A percentile compares a stretch with the other conserved stretches of the same genome.
phyloP scores from a whole-genome alignment of 768 basidiomycete species.

The Lyophyllum semitale region DNA sequence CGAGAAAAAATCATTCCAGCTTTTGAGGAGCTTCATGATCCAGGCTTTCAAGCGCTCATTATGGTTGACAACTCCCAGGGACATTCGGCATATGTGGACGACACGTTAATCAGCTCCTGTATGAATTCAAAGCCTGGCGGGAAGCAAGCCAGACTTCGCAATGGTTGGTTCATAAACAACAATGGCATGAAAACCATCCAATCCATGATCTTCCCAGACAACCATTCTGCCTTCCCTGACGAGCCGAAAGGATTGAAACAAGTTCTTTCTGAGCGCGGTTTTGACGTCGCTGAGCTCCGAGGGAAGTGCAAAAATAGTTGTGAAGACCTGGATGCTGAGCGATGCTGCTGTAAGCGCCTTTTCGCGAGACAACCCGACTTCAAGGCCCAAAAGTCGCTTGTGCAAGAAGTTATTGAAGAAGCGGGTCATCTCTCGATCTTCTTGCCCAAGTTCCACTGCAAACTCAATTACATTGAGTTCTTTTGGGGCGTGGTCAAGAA shows the following conservation, averaged over 20 bases:
- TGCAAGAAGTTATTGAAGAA: constrained; percentile 22
- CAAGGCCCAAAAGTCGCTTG: constrained; percentile 17
- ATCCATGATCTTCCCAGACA: constrained; percentile 33
- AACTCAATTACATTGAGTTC: constrained; percentile 4
- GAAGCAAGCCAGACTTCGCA: constrained; percentile 33
- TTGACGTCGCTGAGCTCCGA: constrained; percentile 11
- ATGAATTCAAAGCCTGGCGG: constrained; percentile 43
- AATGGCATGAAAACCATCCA: constrained; percentile 27
- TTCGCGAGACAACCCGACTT: constrained; percentile 23
- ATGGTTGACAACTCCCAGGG: constrained; percentile 46
- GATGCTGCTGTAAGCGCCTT: constrained; percentile 21
- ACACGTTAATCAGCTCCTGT: constrained; percentile 32
- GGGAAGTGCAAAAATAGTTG: constrained; percentile 21
- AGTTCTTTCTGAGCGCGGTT: constrained; percentile 17
- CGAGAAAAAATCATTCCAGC: constrained; percentile 8
- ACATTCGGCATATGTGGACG: constrained; percentile 35
- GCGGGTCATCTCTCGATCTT: constrained; percentile 22
- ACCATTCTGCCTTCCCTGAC: constrained; percentile 30
- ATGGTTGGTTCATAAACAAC: constrained; percentile 32
- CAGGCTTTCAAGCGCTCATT: constrained; percentile 35
- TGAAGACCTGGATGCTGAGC: background rate
- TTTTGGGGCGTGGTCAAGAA: background rate
- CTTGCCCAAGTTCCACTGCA: background rate
- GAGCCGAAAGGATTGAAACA: constrained; percentile 24
- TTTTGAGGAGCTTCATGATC: constrained; percentile 7